Conservation (phyloP, 2,329 filamentous ascomycete genomes). For the Cladosporium halotolerans region DNA sequence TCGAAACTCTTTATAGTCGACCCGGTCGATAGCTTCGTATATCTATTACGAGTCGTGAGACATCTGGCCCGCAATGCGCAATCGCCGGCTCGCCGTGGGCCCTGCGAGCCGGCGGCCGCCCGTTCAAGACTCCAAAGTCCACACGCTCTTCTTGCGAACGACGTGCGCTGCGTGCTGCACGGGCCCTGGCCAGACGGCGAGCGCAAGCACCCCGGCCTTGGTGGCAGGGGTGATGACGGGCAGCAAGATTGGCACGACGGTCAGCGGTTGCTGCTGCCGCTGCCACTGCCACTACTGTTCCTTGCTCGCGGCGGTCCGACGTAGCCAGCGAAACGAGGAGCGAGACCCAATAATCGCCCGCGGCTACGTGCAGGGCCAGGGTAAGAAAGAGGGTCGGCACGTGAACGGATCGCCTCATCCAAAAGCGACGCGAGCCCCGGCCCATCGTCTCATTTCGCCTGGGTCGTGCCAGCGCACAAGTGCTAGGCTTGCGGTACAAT, state of each 20-base stretch:
- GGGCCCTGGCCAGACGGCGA: background rate
- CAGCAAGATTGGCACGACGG: constrained; percentile 10
- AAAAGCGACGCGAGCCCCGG: background rate
- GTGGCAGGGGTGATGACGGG: constrained; percentile 12
- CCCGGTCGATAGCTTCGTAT: constrained; percentile 7
- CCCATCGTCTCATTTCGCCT: background rate
- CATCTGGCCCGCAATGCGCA: background rate
- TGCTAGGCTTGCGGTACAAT: background rate
- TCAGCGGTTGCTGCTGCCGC: constrained; percentile 1
- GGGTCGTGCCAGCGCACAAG: constrained; percentile 10
- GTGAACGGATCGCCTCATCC: constrained; percentile 7
- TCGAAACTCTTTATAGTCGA: constrained; percentile 3
- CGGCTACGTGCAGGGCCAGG: no score
- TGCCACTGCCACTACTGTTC: background rate
- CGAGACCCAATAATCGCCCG: no score
- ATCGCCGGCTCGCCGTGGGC: background rate
- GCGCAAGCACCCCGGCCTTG: no score
- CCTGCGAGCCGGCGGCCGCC: background rate
- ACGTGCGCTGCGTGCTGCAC: background rate
- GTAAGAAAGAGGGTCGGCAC: constrained; percentile 6
- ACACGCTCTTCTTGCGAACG: background rate
- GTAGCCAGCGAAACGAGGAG: constrained; percentile 6
- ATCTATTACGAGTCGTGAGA: constrained; percentile 8
- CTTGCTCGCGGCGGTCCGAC: constrained; percentile 12
- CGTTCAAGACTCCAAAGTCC: background rate